Base-by-base conservation (phyloP, 495 filamentous ascomycete species). In the Hamigera avellanea region DNA sequence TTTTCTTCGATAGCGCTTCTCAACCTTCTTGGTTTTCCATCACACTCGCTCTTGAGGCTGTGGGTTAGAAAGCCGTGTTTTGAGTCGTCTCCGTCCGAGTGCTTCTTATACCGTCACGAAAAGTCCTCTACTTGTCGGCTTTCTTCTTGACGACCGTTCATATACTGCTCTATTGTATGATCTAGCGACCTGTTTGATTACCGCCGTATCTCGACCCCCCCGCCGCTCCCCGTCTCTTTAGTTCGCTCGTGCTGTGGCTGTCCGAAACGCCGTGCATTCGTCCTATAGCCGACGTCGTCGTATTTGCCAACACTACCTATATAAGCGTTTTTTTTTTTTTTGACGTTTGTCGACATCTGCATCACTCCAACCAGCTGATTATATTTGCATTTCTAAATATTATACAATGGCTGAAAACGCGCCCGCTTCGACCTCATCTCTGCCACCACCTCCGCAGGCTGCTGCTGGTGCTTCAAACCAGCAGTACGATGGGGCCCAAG, bases 381-480 rank as follows among this genome's bases (percentile, higher is more conserved):
- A 23, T 23, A 23, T 23, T 23, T 23, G 9, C 9, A 23, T 23
- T 23, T 23, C 21, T 14, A 27, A 32, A 37, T 40, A 39, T 35
- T 46, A 50, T 57, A 59, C 57, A 51, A 86, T 86, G 81, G 72
- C 80, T 57, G 81, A 86, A 47, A 75, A 69, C 62, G 67, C 65
- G 44, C 60, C 72, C 27, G 57, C 69, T 44, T 45, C 73, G 33
- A 56, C 69, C 29, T 61, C 73, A 9, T 56, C 68, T 17, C 71
- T 82, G 32, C 78, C 79, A 12, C 73, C 73, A 9, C 76, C 78
- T 16, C 75, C 78, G 17, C 77, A 80, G 57, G 56, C 74, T 25
- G 72, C 78, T 42, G 65, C 76, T 38, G 78, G 77, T 52, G 80
- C 79, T 31, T 76, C 79, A 36, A 80, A 77, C 40, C 81, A 82